Evolutionary conservation across 345 rosid species (phyloP), one percentile per base, ranked within the genome.

Genomic region (Lumnitzera littorea): DNA sequence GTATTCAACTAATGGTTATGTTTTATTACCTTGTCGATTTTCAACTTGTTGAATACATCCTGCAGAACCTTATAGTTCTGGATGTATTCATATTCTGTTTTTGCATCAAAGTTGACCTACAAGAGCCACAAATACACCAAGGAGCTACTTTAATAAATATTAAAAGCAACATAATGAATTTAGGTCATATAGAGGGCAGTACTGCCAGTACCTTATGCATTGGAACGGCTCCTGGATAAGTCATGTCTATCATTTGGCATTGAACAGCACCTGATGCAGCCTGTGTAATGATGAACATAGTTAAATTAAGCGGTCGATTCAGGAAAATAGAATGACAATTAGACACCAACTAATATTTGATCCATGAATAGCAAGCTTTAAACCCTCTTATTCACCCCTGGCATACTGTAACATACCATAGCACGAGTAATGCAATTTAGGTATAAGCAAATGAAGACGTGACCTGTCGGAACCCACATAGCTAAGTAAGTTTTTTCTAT

Each of bases 191-290:
- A 7, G 43, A 4, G 7, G 43, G 9, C 43, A 36, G 43, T 36
- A 1, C 46, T n/a, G 15, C 53, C 61, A 36, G 57, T 46, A 88
- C 99, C 91, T 90, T 90, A 70, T 94, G 97, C 99, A 94, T 90
- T 49, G 99, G 97, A 64, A 94, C 97, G 58, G 75, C 85, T 65
- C 99, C 97, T 5, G 99, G 97, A 72, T 81, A 86, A 31, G 96
- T 90, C 92, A 90, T 83, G 72, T 94, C 99, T 76, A 94, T 60
- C 91, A 94, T 80, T 72, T 94, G 99, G 64, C 99, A 94, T 63
- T 90, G 99, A 59, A 94, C 96, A 61, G 99, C 99, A 68, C 97
- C 99, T 0, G 99, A 94, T 68, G 99, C 97, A 80, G 91, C 97
- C 96, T 87, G 55, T 56, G 31, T 51, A 60, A 51, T 14, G 11